These are phyloP conservation scores for Coffea canephora DNA, from an alignment of 257 asterid genomes.

Conservation along the genomic window DNA sequence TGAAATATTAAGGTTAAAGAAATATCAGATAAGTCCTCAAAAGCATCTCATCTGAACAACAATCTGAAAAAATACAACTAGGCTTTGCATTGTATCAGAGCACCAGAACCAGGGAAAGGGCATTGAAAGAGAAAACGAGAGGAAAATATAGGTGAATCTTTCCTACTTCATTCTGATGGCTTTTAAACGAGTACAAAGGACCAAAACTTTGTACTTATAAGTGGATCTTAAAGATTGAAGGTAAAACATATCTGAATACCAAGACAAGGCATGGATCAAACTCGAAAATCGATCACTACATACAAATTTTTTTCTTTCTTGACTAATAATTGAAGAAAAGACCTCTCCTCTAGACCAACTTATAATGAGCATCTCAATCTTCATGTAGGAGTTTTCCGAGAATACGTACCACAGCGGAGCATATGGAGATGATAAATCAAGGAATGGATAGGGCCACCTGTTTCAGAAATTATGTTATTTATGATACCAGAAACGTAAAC, in stretches of 20 bases:
- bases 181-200: background rate
- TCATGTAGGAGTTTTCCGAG: background rate
- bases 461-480: constrained; percentile 14
- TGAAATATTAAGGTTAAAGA: background rate
- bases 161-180: background rate
- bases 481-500: background rate
- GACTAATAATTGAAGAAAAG: too few species aligned
- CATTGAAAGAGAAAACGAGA: background rate
- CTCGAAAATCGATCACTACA: too few species aligned
- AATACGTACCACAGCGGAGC: constrained; percentile 81
- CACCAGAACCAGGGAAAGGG: background rate
- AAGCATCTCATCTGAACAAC: background rate
- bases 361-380: background rate
- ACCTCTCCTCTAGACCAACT: background rate
- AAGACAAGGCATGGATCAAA: background rate
- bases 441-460: constrained; percentile 99
- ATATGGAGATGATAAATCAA: constrained; percentile 77
- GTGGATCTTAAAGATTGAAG: background rate
- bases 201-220: background rate
- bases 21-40: background rate
- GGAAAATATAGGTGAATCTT: background rate
- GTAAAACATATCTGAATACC: background rate
- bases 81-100: background rate
- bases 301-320: background rate
- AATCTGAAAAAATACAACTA: background rate